Percentiles rank a stretch among this genome's conserved stretches.
Conservation (phyloP, 2,329 filamentous ascomycete genomes). For the Chaetomiaceae sp. region DNA sequence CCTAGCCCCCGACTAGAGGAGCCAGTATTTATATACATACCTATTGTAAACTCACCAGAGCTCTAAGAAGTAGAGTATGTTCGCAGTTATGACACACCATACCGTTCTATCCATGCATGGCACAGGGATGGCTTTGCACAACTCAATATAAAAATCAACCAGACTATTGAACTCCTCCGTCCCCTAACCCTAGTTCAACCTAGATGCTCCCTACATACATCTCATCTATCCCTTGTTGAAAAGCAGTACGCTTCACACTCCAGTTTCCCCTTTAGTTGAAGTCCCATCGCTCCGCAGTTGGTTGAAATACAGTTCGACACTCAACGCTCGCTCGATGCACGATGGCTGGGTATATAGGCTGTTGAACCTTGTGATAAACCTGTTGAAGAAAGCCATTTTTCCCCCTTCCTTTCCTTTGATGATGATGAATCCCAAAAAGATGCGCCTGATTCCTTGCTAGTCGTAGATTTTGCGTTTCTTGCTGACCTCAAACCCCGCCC, state of each 20-base stretch:
- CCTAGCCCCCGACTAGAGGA: too few relatives aligned
- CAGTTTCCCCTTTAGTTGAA: background rate
- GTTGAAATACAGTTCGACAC: constrained; percentile 6
- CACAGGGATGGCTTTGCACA: too few relatives aligned
- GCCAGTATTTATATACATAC: too few relatives aligned
- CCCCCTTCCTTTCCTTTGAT: background rate
- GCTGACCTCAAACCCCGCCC: constrained; percentile 20
- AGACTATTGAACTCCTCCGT: constrained; percentile 8
- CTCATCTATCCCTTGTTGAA: constrained; percentile 3
- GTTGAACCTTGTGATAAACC: constrained; percentile 1
- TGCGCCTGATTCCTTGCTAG: background rate
- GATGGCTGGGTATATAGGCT: constrained; percentile 7
- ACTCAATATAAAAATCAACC: too few relatives aligned
- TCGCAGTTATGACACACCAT: too few relatives aligned
- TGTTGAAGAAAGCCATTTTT: constrained; percentile 16
- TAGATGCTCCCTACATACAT: background rate
- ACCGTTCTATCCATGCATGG: too few relatives aligned
- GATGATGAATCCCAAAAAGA: background rate
- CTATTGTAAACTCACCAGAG: too few relatives aligned
- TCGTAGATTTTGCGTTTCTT: background rate
- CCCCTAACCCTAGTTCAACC: background rate
- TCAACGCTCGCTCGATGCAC: background rate
- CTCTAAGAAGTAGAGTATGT: too few relatives aligned
- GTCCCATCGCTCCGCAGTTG: background rate
- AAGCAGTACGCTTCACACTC: background rate